Evolutionary conservation across 495 filamentous ascomycete genomes (phyloP).

Genomic region (Trichoderma virens): DNA sequence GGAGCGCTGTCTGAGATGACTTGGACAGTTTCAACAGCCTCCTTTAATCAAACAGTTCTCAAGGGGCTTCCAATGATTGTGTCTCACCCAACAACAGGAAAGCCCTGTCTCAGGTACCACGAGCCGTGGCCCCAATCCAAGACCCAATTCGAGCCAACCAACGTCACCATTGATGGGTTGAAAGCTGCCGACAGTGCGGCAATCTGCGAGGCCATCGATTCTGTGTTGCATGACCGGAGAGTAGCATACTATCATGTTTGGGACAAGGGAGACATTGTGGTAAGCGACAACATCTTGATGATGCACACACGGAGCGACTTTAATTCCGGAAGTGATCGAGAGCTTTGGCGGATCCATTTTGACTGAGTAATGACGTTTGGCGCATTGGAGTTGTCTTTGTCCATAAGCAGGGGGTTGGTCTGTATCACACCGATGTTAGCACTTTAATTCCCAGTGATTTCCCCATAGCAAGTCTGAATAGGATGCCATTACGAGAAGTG

Average conservation of each 20-base stretch:
- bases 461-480: too few relatives aligned
- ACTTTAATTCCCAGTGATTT: too few relatives aligned
- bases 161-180: conserved; percentile 39
- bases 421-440: too few relatives aligned
- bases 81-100: conserved; percentile 34
- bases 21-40: conserved; percentile 35
- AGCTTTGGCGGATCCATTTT: conserved; percentile 46
- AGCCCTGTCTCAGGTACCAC: conserved; percentile 46
- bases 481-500: too few relatives aligned
- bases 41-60: conserved; percentile 33
- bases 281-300: conserved; percentile 46
- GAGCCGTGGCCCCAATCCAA: conserved; percentile 44
- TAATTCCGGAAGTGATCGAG: conserved; percentile 31
- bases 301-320: conserved; percentile 46
- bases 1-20: conserved; percentile 31
- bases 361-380: conserved; percentile 11
- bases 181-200: conserved; percentile 15
- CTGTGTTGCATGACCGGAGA: conserved; percentile 41
- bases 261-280: conserved; percentile 48
- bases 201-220: conserved; percentile 21
- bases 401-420: too few relatives aligned
- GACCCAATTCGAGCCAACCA: conserved; percentile 39
- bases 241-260: conserved; percentile 41
- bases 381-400: not conserved
- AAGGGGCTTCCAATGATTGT: conserved; percentile 39